Evolutionary conservation across 495 filamentous ascomycete species (phyloP).

Genomic region (Evansstolkia leycettana): DNA sequence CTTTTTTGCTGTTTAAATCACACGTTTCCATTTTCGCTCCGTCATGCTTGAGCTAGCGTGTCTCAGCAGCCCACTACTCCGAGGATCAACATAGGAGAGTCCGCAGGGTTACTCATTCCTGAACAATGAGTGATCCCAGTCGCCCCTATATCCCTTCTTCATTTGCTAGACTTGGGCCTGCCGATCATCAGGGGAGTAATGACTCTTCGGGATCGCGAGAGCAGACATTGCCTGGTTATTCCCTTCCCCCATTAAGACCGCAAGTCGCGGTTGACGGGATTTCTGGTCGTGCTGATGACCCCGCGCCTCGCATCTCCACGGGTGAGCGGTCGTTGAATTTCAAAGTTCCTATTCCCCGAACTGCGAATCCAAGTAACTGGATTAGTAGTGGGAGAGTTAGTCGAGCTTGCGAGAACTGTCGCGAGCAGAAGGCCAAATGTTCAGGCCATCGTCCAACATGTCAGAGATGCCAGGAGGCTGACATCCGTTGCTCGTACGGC

Average conservation of each 20-base stretch:
- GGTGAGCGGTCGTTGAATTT: constrained; percentile 13
- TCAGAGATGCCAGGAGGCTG: constrained; percentile 42
- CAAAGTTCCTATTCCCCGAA: constrained; percentile 29
- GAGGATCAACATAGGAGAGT: constrained; percentile 1
- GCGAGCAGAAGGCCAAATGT: constrained; percentile 57
- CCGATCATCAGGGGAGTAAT: constrained; percentile 12
- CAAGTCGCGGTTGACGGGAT: constrained; percentile 8
- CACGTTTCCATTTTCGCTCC: too few species aligned
- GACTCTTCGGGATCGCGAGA: constrained; percentile 9
- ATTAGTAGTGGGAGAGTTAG: constrained; percentile 29
- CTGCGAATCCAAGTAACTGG: constrained; percentile 12
- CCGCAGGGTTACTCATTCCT: constrained; percentile 2
- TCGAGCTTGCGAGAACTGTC: constrained; percentile 61
- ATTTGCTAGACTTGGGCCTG: constrained; percentile 7
- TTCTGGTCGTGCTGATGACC: constrained; percentile 8
- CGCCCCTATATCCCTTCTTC: constrained; percentile 9
- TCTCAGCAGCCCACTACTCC: constrained; percentile 3
- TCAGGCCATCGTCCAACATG: constrained; percentile 45
- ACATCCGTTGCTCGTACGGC: constrained; percentile 38
- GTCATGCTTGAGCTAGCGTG: too few species aligned
- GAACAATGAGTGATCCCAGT: constrained; percentile 19
- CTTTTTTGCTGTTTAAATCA: constrained; percentile 1
- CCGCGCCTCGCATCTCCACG: constrained; percentile 5
- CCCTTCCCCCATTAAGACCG: constrained; percentile 6
- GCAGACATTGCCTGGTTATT: constrained; percentile 9